Evolutionary conservation across 495 filamentous ascomycete genomes (phyloP), one percentile per base, ranked within the genome.

Genomic region (Podospora bellae-mahoneyi): DNA sequence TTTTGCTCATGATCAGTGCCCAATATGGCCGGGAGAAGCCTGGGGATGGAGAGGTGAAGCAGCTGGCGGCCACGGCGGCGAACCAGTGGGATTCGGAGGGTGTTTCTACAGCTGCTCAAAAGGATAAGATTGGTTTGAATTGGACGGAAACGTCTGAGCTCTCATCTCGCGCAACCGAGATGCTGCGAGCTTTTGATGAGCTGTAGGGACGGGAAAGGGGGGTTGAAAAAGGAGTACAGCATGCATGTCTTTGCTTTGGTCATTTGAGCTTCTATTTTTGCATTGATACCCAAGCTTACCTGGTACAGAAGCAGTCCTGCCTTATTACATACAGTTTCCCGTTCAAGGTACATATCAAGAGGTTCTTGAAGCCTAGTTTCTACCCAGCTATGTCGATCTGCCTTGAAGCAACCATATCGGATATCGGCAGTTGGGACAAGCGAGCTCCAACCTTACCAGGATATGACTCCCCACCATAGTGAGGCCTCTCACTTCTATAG

Each of bases 121-220:
- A 53, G 55, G 30, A 13, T 26, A 54, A 34, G 30, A 48, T 10
- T 5, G 26, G 23, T n/a, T 20, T 63, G 2, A 64, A 71, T 23
- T 23, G 27, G 16, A 70, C 68, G 4, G 65, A 65, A 18, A 15
- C 62, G 4, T 56, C 44, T 9, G 54, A n/a, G 30, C 20, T 18
- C 9, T 64, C 66, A 18, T 72, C 69, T 61, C 44, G 30, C 20
- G 26, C 60, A 10, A n/a, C 56, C 30, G 74, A 77, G 65, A 68
- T 72, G 19, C 74, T 83, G 48, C 76, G 78, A 70, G 76, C 65
- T 15, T 79, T 83, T 67, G 80, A 83, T 64, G 81, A 83, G 66
- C 63, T 83, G 62, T 83, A 60, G 76, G 26, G 34, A 18, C 18
- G 34, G 18, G 39, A 10, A 16, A 48, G 2, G 9, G 13, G 53